Base-by-base conservation (phyloP, 305 asterid genomes). In the Andrographis paniculata region DNA sequence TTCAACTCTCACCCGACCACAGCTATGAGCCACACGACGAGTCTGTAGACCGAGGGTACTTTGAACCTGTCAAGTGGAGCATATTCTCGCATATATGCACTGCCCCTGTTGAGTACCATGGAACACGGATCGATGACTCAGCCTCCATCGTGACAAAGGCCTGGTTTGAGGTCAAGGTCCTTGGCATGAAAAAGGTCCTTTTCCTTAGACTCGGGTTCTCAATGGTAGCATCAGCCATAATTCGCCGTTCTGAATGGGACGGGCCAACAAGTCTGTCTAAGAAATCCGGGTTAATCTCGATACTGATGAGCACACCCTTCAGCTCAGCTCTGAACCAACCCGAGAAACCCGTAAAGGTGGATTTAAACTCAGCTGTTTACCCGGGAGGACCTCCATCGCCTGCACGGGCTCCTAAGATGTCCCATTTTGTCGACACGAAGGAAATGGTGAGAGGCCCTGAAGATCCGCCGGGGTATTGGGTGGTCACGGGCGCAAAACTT, bases 391-490 rank as follows among this genome's bases (percentile, higher is more conserved):
- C 98, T 5, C 95, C 98, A 12, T 15, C 65, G 14, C 98, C 97
- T 0, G 63, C 93, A 0, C 75, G 68, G 52, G 75, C 93, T 20
- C 95, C 95, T 0, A 89, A 74, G 64, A 78, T 89, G 93, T 63
- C 87, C 0, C 75, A 70, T 47, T 85, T 89, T 59, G 97, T 82
- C 1, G 94, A 85, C 36, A 78, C 82, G 0, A 76, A 69, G 37
- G 97, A 89, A 50, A 82, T 85, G 95, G 77, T 79, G 52, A 63
- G 95, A 67, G 95, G 97, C 1, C 94, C 95, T 0, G 95, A 79
- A 64, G 82, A 78, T 64, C 47, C 77, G 0, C 97, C 97, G 0
- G 95, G 97, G 23, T 80, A 85, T 45, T 89, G 97, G 97, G 94
- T 79, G 60, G 87, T 76, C 14, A 85, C 87, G 0, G 97, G 97